Evolutionary conservation across 768 basidiomycete species (phyloP), one percentile per base, ranked within the genome.

Genomic region (Polyporus arcularius): DNA sequence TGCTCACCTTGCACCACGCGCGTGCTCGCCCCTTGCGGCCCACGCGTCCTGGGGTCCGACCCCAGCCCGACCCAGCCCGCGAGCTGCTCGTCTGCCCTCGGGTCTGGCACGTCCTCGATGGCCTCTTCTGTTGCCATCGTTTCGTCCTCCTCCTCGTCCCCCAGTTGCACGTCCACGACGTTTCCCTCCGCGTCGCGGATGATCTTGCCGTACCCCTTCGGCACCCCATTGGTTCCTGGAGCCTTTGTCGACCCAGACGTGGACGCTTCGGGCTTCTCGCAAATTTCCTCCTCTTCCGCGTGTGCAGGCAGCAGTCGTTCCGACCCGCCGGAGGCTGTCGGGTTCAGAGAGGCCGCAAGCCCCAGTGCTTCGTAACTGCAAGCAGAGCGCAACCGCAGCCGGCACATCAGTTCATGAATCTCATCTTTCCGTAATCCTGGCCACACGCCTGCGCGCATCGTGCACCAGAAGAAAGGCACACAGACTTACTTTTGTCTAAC

Each of bases 401-500:
- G 35, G 49, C 54, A 32, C 11, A 46, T 35, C 41, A 30, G 47
- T 55, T 30, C 61, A 55, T 56, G 26, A 56, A 42, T 45, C 32
- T 42, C 30, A 38, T 46, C 55, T 52, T 56, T 51, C 60, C 60
- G 60, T 61, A 56, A 56, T 28, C 46, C 46, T 48, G 15, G n/a
- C 60, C 49, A 61, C 60, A 30, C 55, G 21, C 39, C 21, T 35
- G 42, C 28, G 32, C 26, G 50, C 60, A 55, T 52, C 49, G 35
- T 51, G 55, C 55, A 52, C 49, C 30, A 42, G 15, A 50, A 41
- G 39, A 57, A 35, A 61, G 35, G 35, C 28, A 61, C 38, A 50
- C 21, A 47, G 52, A 78, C 88, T 68, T 69, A 96, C 95, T 97
- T 98, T 83, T 98, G 96, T 64, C 83, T 84, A 16, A 96, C 87